These are phyloP conservation scores for Croton setiger DNA, from an alignment of 441 rosid genomes.

Conservation along the genomic window DNA sequence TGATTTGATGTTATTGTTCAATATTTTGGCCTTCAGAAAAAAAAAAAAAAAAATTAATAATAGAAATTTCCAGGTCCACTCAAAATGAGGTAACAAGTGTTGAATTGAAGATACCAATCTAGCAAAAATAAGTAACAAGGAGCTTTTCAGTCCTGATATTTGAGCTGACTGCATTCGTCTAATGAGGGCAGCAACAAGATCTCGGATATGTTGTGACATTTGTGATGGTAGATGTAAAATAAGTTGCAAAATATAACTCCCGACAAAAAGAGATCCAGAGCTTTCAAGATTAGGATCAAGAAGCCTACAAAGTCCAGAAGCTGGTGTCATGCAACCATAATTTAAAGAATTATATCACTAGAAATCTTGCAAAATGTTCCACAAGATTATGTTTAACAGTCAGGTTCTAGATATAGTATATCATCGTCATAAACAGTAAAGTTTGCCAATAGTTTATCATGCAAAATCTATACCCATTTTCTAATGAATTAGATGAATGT, in stretches of 20 bases:
- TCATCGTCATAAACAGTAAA: not conserved
- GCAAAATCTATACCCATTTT: not conserved
- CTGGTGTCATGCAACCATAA: slow-evolving; percentile 20
- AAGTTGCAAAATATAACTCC: slow-evolving; percentile 85
- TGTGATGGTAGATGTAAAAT: slow-evolving; percentile 86
- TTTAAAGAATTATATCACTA: not conserved
- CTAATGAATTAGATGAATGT: not conserved
- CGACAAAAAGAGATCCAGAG: slow-evolving; percentile 96
- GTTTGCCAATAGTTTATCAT: not conserved
- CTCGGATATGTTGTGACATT: slow-evolving; percentile 76
- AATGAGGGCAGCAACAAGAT: slow-evolving; percentile 82
- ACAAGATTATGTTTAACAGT: not conserved
- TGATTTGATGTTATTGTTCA: not conserved
- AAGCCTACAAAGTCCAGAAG: slow-evolving; percentile 54
- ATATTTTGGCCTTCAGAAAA: not conserved
- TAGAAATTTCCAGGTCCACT: not conserved
- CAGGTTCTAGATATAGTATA: not conserved
- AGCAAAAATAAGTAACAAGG: slow-evolving; percentile 82
- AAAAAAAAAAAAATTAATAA: slow-evolving; percentile 2
- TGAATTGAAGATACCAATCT: slow-evolving; percentile 59
- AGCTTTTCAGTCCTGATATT: slow-evolving; percentile 68
- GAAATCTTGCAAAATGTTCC: not conserved
- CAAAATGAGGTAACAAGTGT: slow-evolving; percentile 5
- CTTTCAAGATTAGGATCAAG: slow-evolving; percentile 86
- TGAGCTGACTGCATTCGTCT: slow-evolving; percentile 87